Conservation (phyloP, 164 flowering plant species). For the Nelumbo lutea region DNA sequence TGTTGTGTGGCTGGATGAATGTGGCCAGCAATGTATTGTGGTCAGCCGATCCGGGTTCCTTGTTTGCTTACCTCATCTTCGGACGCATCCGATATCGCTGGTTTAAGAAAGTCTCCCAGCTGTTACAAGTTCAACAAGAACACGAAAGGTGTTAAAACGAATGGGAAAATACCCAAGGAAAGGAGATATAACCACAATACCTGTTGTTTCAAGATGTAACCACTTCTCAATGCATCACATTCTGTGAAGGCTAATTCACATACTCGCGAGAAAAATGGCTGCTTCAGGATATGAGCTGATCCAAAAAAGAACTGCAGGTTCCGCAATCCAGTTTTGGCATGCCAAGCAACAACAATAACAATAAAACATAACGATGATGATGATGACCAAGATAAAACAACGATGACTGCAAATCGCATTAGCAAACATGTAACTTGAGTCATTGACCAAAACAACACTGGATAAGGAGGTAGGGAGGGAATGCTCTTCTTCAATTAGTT, state of each 20-base stretch:
- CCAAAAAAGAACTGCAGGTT: constrained; percentile 35
- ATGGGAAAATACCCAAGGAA: constrained; percentile 4
- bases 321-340: background rate
- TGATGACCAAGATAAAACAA: too few species aligned
- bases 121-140: constrained; percentile 3
- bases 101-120: constrained; percentile 17
- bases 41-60: too few species aligned
- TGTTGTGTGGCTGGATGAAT: too few species aligned
- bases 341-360: background rate
- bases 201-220: constrained; percentile 22
- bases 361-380: too few species aligned
- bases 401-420: too few species aligned
- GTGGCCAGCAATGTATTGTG: too few species aligned
- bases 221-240: constrained; percentile 29
- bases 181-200: background rate
- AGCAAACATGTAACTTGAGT: too few species aligned
- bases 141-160: background rate
- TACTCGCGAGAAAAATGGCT: constrained; percentile 22
- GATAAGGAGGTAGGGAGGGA: too few species aligned
- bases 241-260: constrained; percentile 23
- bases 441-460: too few species aligned
- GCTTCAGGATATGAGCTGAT: constrained; percentile 27
- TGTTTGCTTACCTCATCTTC: constrained; percentile 16
- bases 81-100: constrained; percentile 17
- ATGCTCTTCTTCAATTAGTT: too few species aligned